These are phyloP conservation scores for Piromyces sp. DNA, from an alignment of 192 early-diverging fungal species.

Conservation along the genomic window DNA sequence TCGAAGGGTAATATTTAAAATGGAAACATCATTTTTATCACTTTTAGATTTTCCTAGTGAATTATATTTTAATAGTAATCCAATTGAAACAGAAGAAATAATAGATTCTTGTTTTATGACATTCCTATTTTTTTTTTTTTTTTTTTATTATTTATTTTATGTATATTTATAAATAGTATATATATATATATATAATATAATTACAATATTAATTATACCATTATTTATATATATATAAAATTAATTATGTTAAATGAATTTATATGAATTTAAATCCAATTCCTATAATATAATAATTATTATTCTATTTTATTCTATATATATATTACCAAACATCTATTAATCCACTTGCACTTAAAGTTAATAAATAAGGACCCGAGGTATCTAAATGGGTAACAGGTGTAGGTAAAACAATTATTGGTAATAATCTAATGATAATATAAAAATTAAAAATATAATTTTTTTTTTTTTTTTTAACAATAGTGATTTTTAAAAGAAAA, in stretches of 20 bases:
- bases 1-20: constrained; percentile 32
- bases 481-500: no score
- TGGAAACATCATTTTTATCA: constrained; percentile 18
- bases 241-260: no score
- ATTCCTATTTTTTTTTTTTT: constrained; percentile 44
- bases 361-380: constrained; percentile 40
- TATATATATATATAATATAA: no score
- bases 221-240: no score
- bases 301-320: no score
- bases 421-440: constrained; percentile 42
- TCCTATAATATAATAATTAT: no score
- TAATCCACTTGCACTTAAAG: constrained; percentile 37
- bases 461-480: no score
- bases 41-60: constrained; percentile 8
- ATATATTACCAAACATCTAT: constrained; percentile 55
- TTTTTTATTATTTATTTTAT: no score
- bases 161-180: no score
- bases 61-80: constrained; percentile 32
- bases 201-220: no score
- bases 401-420: constrained; percentile 43
- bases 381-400: constrained; percentile 37
- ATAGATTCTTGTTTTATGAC: constrained; percentile 23
- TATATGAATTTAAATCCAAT: no score
- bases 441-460: no score
- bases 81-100: constrained; percentile 35